Base-by-base conservation (phyloP, 2,329 filamentous ascomycete species). In the Akanthomyces muscarius region DNA sequence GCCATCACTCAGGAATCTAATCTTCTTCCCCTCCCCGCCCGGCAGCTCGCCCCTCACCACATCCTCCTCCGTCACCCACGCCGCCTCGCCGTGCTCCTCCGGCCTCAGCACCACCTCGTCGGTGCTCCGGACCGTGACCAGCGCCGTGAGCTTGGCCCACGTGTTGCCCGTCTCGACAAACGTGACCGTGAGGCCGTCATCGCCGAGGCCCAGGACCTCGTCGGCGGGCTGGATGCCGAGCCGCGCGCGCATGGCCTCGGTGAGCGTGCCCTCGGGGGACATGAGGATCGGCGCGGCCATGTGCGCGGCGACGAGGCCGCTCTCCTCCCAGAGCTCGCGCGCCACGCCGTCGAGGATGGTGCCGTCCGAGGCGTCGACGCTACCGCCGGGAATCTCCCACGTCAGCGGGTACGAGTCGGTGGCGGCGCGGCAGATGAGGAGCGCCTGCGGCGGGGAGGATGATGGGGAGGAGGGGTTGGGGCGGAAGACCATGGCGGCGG, bases 311-410 rank as follows among this genome's bases (percentile, higher is more conserved):
- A 62, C 51, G 0, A 83, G 72, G 0, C 77, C 75, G 0, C 79
- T 69, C 67, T 83, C 80, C 66, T 83, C 81, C 70, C 71, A 74
- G 1, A 83, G 72, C 69, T 83, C 81, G 33, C 81, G 76, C 6
- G 74, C 76, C 3, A 72, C 72, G 14, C 70, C 72, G 38, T 71
- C 67, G 18, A 80, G 68, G 6, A 80, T 69, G 11, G 66, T 75
- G 13, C 56, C 23, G 65, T 80, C 78, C 0, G 68, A 65, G 3
- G 65, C 55, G 54, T 80, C 78, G 53, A 73, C 72, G 6, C 85
- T 81, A 23, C 79, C 76, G 30, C 68, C 68, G 23, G 67, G 66
- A 3, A 65, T n/a, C 56, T 69, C 68, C 68, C 68, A 69, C 16
- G 60, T 61, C 13, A 66, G 63, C 0, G 67, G 65, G 66, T 66